phyloP scores from a whole-genome alignment of 176 grass and related monocot genomes.

The Bolboschoenus planiculmis region DNA sequence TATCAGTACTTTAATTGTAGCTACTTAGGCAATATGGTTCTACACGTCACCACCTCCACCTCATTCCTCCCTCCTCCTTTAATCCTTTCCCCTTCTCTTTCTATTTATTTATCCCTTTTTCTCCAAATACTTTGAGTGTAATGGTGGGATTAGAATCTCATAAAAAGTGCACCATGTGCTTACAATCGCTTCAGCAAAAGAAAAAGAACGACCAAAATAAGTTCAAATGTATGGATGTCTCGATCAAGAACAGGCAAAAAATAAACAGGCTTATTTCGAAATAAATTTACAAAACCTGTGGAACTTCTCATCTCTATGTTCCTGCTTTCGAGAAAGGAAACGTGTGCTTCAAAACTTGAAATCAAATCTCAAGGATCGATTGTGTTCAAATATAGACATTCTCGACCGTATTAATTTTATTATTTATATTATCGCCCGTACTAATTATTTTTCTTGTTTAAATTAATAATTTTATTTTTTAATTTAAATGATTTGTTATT shows the following conservation, averaged over 20 bases:
- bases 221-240: background rate
- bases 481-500: too few relatives aligned
- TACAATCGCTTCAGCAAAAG: background rate
- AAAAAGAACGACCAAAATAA: background rate
- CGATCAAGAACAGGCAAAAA: background rate
- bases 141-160: background rate
- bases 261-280: background rate
- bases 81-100: background rate
- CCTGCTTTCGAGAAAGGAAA: too few relatives aligned
- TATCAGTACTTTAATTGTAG: background rate
- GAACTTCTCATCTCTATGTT: too few relatives aligned
- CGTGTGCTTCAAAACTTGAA: too few relatives aligned
- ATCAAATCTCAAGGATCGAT: too few relatives aligned
- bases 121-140: constrained; percentile 16
- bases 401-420: too few relatives aligned
- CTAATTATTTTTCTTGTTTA: too few relatives aligned
- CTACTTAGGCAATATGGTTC: background rate
- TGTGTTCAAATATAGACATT: too few relatives aligned
- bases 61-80: background rate
- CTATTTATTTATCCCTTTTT: background rate
- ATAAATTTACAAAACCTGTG: too few relatives aligned
- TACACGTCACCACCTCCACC: background rate
- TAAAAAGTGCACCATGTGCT: background rate
- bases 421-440: too few relatives aligned
- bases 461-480: too few relatives aligned